Conservation (phyloP, 768 basidiomycete species). For the Lentinula guzmanii region DNA sequence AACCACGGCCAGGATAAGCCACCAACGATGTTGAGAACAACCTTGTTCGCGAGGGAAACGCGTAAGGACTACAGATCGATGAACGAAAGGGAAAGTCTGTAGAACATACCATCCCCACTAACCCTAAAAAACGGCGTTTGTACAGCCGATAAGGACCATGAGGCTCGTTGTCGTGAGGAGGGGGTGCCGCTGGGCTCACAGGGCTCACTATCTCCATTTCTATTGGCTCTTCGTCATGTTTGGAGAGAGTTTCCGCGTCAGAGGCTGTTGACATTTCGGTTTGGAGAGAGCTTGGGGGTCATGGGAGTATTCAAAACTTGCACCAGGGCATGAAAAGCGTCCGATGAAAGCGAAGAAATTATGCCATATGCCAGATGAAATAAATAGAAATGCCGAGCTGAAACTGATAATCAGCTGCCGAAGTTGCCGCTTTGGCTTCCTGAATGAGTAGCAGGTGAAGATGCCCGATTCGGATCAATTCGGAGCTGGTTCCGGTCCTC, state of each 20-base stretch:
- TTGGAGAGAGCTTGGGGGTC: not conserved
- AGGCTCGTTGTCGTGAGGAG: not conserved
- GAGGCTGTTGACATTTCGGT: not conserved
- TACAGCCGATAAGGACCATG: slow-evolving; percentile 51
- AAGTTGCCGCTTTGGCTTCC: no score
- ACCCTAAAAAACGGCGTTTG: slow-evolving; percentile 60
- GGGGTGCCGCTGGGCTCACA: no score
- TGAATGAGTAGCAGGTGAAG: no score
- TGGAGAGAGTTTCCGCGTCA: not conserved
- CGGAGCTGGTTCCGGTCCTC: no score
- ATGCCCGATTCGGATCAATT: not conserved
- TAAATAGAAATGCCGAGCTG: no score
- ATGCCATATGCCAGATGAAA: not conserved
- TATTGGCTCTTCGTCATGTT: not conserved
- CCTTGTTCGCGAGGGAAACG: slow-evolving; percentile 26
- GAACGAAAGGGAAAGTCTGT: no score
- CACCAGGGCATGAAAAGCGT: no score
- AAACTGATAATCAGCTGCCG: no score
- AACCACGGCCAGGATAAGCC: slow-evolving; percentile 81
- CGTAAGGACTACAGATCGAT: no score
- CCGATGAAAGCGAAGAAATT: not conserved
- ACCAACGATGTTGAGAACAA: slow-evolving; percentile 53
- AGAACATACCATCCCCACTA: slow-evolving; percentile 49
- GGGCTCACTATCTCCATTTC: not conserved
- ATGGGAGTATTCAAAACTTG: not conserved